Percentiles rank a stretch among this genome's conserved stretches.
These are phyloP conservation scores for Hypoxylon sp. DNA, from an alignment of 2,329 filamentous ascomycete species.

Conservation along the genomic window DNA sequence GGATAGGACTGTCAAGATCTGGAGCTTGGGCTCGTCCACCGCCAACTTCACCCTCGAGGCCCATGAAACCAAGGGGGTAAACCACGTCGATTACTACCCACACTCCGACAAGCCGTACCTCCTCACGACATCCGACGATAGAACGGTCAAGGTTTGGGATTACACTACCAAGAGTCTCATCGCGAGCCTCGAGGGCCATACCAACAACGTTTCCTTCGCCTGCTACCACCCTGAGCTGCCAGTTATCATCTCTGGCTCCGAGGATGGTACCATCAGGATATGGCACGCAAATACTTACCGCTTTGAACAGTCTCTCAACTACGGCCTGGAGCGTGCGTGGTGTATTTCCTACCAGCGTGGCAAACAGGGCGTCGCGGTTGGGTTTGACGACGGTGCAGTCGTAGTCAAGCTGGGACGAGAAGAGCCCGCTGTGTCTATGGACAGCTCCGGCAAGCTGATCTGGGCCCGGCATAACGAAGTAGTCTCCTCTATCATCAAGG, in stretches of 20 bases:
- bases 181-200: conserved; percentile 95
- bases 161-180: conserved; percentile 99
- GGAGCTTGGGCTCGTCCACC: conserved; percentile 93
- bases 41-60: conserved; percentile 98
- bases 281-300: conserved; percentile 99
- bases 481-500: conserved; percentile 94
- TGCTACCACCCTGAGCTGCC: conserved; percentile 98
- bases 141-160: conserved; percentile 98
- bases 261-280: conserved; percentile 97
- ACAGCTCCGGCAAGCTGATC: conserved; percentile 93
- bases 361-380: conserved; percentile 93
- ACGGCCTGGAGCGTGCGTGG: conserved; percentile 96
- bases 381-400: conserved; percentile 97
- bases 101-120: conserved; percentile 86
- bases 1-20: conserved; percentile 97
- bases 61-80: conserved; percentile 97
- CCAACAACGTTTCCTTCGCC: conserved; percentile 97
- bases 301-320: conserved; percentile 95
- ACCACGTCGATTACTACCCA: conserved; percentile 93
- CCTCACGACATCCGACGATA: conserved; percentile 95
- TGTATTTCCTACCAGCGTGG: conserved; percentile 96
- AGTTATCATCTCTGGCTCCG: conserved; percentile 96
- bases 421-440: conserved; percentile 98
- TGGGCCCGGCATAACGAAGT: conserved; percentile 97
- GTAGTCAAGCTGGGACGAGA: conserved; percentile 98